Base-by-base conservation (phyloP, 23 red algal genomes). In the Gracilaria caudata region DNA sequence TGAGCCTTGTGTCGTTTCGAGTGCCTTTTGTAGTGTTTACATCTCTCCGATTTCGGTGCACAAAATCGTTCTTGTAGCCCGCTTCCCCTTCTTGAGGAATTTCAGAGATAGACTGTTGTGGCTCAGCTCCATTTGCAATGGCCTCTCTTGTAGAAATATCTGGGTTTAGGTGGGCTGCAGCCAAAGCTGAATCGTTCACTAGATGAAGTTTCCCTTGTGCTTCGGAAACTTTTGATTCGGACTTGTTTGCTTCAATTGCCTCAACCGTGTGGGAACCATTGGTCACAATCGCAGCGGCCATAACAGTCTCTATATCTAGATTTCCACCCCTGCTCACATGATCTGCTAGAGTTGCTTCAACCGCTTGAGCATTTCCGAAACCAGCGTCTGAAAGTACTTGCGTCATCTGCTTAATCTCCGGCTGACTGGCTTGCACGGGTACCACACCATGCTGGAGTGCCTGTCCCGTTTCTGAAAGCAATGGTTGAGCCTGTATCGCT, bases 291-390 rank as follows among this genome's bases (percentile, higher is more conserved):
- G 85, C 73, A 37, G 85, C 85, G 45, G 85, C 85, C 74, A 89
- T 78, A 51, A 89, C 73, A 6, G 72, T 73, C 63, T 89, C 85
- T 10, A 89, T 46, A 34, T 89, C 85, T 21, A 89, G 54, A 78
- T 46, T 68, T 3, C 85, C 85, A 55, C 85, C 85, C 2, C 61
- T 28, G 14, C 56, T 89, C 3, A 89, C 51, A n/a, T 89, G 85
- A 26, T 89, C 85, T 20, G 64, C 35, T 47, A 89, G 75, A 57
- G 72, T 79, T 0, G 68, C 73, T 47, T 89, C 85, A 68, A 89
- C 73, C 23, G 47, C 85, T 39, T 51, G 51, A 13, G 56, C 53
- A 65, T 89, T 79, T 51, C 53, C 35, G 35, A 89, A 77, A 19
- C 85, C 85, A 64, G 57, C 85, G 24, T 89, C 70, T 39, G 72